Conservation (phyloP, 2,329 filamentous ascomycete species). For the Aureobasidium sp. region DNA sequence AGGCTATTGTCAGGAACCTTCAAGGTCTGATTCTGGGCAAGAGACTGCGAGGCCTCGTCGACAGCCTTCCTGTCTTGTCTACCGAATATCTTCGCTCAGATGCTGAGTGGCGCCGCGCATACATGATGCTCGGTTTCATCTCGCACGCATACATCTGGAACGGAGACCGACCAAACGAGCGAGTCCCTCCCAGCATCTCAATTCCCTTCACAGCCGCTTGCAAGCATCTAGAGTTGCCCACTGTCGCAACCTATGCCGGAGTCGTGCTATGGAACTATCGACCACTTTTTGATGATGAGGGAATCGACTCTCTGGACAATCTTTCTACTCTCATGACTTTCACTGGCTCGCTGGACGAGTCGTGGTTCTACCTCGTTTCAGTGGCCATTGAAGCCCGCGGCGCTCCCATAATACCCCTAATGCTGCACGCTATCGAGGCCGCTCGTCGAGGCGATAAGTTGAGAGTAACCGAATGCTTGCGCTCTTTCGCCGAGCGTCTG, state of each 20-base stretch:
- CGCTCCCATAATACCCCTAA: constrained; percentile 75
- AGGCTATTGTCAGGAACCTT: constrained; percentile 74
- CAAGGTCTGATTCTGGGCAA: constrained; percentile 80
- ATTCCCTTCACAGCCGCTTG: constrained; percentile 74
- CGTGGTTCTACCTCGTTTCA: constrained; percentile 96
- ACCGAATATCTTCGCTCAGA: constrained; percentile 74
- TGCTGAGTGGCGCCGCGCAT: constrained; percentile 84
- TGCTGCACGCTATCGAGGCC: constrained; percentile 79
- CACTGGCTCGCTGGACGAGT: constrained; percentile 90
- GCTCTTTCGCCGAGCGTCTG: constrained; percentile 73
- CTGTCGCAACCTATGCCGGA: constrained; percentile 88
- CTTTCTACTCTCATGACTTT: constrained; percentile 82
- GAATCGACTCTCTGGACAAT: constrained; percentile 76
- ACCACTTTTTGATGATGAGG: constrained; percentile 75
- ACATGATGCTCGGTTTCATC: constrained; percentile 68
- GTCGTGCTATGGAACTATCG: constrained; percentile 96
- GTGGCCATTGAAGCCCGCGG: constrained; percentile 92
- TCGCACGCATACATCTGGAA: constrained; percentile 88
- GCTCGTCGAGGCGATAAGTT: constrained; percentile 59
- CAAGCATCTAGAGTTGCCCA: constrained; percentile 66
- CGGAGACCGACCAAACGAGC: constrained; percentile 60
- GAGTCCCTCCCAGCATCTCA: constrained; percentile 71
- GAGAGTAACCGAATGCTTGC: constrained; percentile 70
- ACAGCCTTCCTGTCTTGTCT: constrained; percentile 73
- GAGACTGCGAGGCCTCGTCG: constrained; percentile 69